Evolutionary conservation across 1,139 yeast species (phyloP).

Genomic region (Diutina pseudorugosa): DNA sequence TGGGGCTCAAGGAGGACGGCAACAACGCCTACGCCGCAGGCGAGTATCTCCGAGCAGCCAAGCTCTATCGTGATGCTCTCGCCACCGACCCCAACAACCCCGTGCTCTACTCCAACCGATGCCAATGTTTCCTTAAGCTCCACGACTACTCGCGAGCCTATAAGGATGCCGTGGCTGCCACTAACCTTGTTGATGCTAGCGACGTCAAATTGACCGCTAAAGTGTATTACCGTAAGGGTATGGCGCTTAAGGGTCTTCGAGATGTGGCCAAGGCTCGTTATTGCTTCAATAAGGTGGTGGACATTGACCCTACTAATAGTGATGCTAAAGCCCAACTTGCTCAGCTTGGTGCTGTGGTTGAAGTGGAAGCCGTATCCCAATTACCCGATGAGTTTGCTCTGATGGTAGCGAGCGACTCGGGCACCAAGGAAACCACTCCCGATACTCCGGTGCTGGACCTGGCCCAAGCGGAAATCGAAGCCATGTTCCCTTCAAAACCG

Average conservation of each 20-base stretch:
- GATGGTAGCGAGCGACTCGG: not conserved
- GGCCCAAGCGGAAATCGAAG: conserved; percentile 4
- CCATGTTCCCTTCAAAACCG: conserved; percentile 6
- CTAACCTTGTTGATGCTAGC: conserved; percentile 22
- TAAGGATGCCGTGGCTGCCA: conserved; percentile 47
- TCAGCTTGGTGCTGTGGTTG: conserved; percentile 13
- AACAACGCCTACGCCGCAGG: conserved; percentile 50
- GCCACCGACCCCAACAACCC: conserved; percentile 44
- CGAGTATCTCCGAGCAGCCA: conserved; percentile 45
- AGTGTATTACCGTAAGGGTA: conserved; percentile 44
- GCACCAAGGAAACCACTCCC: not conserved
- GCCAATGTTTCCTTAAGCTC: conserved; percentile 56
- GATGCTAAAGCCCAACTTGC: conserved; percentile 12
- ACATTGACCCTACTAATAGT: conserved; percentile 24
- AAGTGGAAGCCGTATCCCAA: conserved; percentile 30
- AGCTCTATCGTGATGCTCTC: conserved; percentile 56
- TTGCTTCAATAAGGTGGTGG: conserved; percentile 30
- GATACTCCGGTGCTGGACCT: not conserved
- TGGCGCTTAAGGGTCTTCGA: conserved; percentile 28
- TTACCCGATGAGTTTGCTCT: conserved; percentile 28
- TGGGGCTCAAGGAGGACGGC: conserved; percentile 26
- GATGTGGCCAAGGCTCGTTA: conserved; percentile 19
- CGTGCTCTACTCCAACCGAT: conserved; percentile 64
- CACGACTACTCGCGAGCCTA: conserved; percentile 45
- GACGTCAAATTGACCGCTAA: conserved; percentile 21